Evolutionary conservation across 129 eudicot genomes (phyloP).

Genomic region (Artemisia annua): DNA sequence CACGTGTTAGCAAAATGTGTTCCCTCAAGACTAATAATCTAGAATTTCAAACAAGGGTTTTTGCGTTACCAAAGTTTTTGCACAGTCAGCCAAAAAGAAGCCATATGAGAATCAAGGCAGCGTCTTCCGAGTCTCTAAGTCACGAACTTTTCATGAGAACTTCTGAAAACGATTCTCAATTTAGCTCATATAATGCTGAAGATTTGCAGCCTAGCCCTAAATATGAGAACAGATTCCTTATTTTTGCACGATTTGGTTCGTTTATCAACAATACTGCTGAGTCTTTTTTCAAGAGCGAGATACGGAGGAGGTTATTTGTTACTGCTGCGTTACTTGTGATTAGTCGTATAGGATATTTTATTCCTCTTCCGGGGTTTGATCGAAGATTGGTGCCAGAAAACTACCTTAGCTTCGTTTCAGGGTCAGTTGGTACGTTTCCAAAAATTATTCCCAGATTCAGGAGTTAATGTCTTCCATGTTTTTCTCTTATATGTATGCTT

Average conservation of each 20-base stretch:
- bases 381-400: constrained; percentile 88
- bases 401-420: constrained; percentile 84
- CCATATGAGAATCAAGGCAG: constrained; percentile 39
- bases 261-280: constrained; percentile 65
- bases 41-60: constrained; percentile 25
- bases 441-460: neutral
- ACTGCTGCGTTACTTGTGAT: constrained; percentile 75
- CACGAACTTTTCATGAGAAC: constrained; percentile 32
- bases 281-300: constrained; percentile 92
- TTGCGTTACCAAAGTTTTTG: constrained; percentile 12
- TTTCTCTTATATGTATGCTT: neutral
- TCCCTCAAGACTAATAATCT: constrained; percentile 26
- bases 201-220: constrained; percentile 40
- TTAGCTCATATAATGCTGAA: constrained; percentile 22
- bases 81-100: constrained; percentile 28
- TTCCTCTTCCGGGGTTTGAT: constrained; percentile 97
- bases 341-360: constrained; percentile 90
- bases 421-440: constrained; percentile 66
- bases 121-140: constrained; percentile 52
- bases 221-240: constrained; percentile 69
- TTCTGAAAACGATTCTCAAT: constrained; percentile 29
- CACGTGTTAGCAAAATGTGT: constrained; percentile 9
- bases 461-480: neutral
- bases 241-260: constrained; percentile 68
- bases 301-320: constrained; percentile 80